Base-by-base conservation (phyloP, 164 flowering plant species). In the Annona squamosa region DNA sequence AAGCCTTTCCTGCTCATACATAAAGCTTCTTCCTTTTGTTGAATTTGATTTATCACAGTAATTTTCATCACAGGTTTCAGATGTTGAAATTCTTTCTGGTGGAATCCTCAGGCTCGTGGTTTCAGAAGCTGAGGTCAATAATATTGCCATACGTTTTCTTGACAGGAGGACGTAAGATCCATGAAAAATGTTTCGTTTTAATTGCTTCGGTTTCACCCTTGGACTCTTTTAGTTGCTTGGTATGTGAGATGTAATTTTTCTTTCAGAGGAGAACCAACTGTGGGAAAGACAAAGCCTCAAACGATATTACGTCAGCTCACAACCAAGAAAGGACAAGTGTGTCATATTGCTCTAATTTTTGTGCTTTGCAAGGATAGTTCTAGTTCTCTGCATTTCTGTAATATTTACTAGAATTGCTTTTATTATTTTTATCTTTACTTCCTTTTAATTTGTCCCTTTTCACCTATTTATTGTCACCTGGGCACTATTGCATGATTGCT, bases 241-340 rank as follows among this genome's bases (percentile, higher is more conserved):
- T 66, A 16, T 46, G 10, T 16, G 12, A 42, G 4, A 66, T 66
- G 48, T 43, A 16, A 19, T 41, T 72, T 16, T 46, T 5, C 45
- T n/a, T 82, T 81, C 82, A 96, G 99, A 44, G 97, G 99, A 73
- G 99, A 96, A 83, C 97, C 97, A 68, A 91, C 95, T 70, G 79
- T 84, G 57, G 99, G 99, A 77, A 93, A 92, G 87, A 96, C 99
- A 76, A 92, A 82, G 85, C 99, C 94, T 45, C 97, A 93, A 81
- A 96, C 98, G 61, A 90, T 96, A 73, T 91, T 93, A 73, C 84
- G 92, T 72, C 97, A 96, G 73, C 91, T 96, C 63, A 92, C 93
- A 17, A 93, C 99, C 47, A 96, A 93, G 83, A 93, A 93, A 83
- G 99, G 99, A 66, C 99, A 96, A 97, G 99, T 96, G 17, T 45